phyloP scores from a whole-genome alignment of 2,329 filamentous ascomycete genomes.

The Coniella lustricola region DNA sequence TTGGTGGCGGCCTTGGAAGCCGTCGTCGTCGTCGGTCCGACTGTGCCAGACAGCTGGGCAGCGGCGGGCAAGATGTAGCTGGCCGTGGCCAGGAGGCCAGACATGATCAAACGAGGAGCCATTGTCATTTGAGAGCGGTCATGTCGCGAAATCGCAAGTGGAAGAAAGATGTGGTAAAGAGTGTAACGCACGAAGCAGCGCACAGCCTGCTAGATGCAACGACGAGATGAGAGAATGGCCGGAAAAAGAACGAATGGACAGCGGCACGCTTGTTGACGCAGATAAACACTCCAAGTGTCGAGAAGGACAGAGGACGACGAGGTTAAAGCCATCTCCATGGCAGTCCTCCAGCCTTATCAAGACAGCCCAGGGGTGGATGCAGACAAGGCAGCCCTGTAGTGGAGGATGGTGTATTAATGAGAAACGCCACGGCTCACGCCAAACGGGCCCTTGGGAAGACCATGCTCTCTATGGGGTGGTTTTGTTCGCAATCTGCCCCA shows the following conservation, averaged over 20 bases:
- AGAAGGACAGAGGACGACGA: neutral
- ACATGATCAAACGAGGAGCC: constrained; percentile 10
- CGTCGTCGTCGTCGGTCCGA: constrained; percentile 23
- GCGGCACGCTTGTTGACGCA: neutral
- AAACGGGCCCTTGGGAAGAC: no score
- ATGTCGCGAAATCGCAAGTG: no score
- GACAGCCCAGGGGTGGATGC: neutral
- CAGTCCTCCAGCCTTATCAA: constrained; percentile 3
- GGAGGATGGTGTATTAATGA: no score
- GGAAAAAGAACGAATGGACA: neutral
- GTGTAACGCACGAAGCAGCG: neutral
- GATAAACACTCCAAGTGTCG: neutral
- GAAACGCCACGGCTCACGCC: no score
- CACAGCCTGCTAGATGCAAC: constrained; percentile 6
- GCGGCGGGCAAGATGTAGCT: constrained; percentile 8
- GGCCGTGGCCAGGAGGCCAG: constrained; percentile 11
- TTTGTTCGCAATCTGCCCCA: no score
- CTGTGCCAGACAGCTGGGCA: constrained; percentile 22
- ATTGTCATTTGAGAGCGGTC: neutral
- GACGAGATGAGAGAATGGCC: no score
- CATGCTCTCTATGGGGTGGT: no score
- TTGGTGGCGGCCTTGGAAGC: constrained; percentile 23
- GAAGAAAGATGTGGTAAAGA: neutral
- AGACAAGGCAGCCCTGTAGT: neutral
- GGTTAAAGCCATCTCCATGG: neutral